Conservation (phyloP, 805 yeast genomes). For the Candida krabiensis region DNA sequence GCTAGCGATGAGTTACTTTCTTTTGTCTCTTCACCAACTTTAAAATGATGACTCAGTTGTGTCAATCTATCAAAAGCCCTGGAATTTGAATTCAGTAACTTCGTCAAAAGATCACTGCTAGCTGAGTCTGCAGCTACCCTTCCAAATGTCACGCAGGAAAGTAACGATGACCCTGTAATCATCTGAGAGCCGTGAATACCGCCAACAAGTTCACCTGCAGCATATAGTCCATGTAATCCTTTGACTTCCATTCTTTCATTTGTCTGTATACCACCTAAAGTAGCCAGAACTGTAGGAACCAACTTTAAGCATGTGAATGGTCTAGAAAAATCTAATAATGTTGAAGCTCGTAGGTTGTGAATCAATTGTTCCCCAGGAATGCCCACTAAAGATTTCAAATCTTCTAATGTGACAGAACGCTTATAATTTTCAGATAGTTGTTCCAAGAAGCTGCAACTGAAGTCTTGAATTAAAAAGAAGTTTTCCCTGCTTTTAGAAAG, state of each 20-base stretch:
- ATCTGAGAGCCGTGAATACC: constrained; percentile 68
- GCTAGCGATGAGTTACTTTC: background rate
- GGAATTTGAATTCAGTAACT: constrained; percentile 1
- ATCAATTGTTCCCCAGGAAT: background rate
- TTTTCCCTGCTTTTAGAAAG: constrained; percentile 8
- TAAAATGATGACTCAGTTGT: constrained; percentile 10
- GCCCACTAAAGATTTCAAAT: background rate
- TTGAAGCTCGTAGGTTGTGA: constrained; percentile 2
- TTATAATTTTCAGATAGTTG: background rate
- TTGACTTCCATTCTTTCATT: constrained; percentile 33
- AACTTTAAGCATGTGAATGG: constrained; percentile 7
- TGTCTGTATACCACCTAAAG: constrained; percentile 61
- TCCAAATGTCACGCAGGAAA: constrained; percentile 64
- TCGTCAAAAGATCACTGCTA: constrained; percentile 26
- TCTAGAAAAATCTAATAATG: background rate
- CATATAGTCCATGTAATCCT: constrained; percentile 44
- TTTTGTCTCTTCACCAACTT: constrained; percentile 3
- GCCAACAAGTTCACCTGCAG: constrained; percentile 68
- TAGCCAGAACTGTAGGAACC: constrained; percentile 18
- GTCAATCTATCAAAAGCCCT: constrained; percentile 9
- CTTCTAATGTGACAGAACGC: background rate
- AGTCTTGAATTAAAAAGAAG: constrained; percentile 9
- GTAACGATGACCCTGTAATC: constrained; percentile 56
- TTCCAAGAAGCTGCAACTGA: constrained; percentile 1
- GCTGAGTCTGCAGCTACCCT: constrained; percentile 47